Percentiles rank a stretch among this genome's conserved stretches.
Conservation (phyloP, 2,329 filamentous ascomycete genomes). For the Talaromyces piceae region DNA sequence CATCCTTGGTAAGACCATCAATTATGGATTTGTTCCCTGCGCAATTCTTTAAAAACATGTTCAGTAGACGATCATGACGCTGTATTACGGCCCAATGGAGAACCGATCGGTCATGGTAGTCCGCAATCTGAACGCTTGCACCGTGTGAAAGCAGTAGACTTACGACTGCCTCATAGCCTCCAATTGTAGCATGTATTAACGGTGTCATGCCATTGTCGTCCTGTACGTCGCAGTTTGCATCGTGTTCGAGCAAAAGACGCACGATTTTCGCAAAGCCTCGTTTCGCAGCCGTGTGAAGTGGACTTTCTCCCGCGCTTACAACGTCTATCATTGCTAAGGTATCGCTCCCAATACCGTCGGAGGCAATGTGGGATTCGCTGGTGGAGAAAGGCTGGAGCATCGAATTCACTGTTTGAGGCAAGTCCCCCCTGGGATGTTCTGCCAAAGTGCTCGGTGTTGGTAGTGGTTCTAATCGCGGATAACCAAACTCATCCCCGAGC, state of each 20-base stretch:
- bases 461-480: neutral
- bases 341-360: neutral
- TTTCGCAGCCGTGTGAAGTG: slow-evolving; percentile 22
- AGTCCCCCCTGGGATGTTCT: neutral
- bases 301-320: slow-evolving; percentile 12
- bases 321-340: neutral
- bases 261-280: slow-evolving; percentile 21
- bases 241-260: neutral
- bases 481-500: neutral
- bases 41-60: neutral
- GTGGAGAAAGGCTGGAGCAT: neutral
- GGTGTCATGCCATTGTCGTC: neutral
- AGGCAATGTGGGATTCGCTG: neutral
- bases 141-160: neutral
- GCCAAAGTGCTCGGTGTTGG: neutral
- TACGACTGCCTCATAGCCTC: neutral
- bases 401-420: neutral
- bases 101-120: neutral
- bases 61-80: neutral
- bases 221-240: neutral
- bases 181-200: slow-evolving; percentile 1
- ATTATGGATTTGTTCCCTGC: neutral
- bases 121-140: neutral
- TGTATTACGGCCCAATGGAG: neutral
- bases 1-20: neutral